A percentile compares a stretch with the other conserved stretches of the same genome.
These are phyloP conservation scores for Psidium friedrichsthalianum DNA, from an alignment of 345 rosid genomes.

Conservation along the genomic window DNA sequence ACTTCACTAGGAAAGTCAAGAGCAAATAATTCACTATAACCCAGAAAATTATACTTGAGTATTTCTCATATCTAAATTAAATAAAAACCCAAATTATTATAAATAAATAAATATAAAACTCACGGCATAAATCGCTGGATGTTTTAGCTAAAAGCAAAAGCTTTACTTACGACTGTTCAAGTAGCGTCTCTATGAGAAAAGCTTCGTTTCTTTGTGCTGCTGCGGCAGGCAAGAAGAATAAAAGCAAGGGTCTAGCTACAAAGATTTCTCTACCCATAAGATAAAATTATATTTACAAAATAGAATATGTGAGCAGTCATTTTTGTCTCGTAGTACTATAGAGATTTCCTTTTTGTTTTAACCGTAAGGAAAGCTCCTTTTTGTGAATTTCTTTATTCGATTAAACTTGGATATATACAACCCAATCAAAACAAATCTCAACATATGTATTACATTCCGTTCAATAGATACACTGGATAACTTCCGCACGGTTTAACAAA, in stretches of 20 bases:
- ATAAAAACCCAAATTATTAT: not conserved
- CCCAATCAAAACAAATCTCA: not conserved
- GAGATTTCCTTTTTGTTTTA: not conserved
- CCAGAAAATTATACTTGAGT: not conserved
- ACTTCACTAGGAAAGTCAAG: rapidly evolving
- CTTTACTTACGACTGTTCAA: not conserved
- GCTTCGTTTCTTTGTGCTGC: not conserved
- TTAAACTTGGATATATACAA: not conserved
- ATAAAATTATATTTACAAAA: not conserved
- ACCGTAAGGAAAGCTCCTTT: not conserved
- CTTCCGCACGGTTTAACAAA: not conserved
- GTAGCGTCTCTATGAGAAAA: not conserved
- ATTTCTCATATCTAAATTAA: not conserved
- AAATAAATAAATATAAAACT: no score
- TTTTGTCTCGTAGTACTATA: not conserved
- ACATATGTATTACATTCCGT: not conserved
- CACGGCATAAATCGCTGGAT: no score
- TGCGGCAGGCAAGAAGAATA: not conserved
- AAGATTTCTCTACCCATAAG: not conserved
- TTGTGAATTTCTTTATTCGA: not conserved
- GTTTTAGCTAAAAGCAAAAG: not conserved
- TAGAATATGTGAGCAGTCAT: not conserved
- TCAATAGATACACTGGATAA: not conserved
- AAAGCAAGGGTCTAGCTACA: not conserved
- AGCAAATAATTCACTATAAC: not conserved